phyloP scores from a whole-genome alignment of 2,329 filamentous ascomycete genomes.

The Cercospora janseana region DNA sequence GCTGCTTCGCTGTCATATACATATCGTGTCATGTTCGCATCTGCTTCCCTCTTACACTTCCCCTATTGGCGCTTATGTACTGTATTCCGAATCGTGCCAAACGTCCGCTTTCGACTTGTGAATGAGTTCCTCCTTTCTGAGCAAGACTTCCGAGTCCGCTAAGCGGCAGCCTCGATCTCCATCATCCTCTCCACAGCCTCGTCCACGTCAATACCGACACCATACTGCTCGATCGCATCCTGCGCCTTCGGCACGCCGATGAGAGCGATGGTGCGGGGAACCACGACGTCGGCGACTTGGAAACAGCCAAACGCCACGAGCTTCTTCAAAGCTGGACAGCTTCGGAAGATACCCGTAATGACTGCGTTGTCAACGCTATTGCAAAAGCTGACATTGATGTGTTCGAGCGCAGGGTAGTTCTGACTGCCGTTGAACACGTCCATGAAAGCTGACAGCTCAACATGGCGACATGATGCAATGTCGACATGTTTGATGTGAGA shows the following conservation, averaged over 20 bases:
- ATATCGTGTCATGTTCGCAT: too few species aligned
- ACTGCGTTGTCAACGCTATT: constrained; percentile 55
- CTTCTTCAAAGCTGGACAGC: constrained; percentile 50
- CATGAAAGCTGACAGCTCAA: constrained; percentile 69
- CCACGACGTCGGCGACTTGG: constrained; percentile 54
- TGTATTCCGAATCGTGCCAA: too few species aligned
- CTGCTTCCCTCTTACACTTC: too few species aligned
- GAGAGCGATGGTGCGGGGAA: constrained; percentile 58
- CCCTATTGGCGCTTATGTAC: too few species aligned
- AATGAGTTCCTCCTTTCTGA: too few species aligned
- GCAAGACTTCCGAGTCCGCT: too few species aligned
- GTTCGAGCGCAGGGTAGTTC: constrained; percentile 66
- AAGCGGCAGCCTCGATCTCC: constrained; percentile 20
- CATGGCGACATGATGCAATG: constrained; percentile 81
- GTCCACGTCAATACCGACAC: constrained; percentile 39
- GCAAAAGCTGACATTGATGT: constrained; percentile 63
- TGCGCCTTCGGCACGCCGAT: constrained; percentile 60
- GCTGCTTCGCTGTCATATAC: too few species aligned
- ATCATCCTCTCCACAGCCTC: constrained; percentile 38
- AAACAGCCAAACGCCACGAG: constrained; percentile 64
- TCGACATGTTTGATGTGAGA: constrained; percentile 64
- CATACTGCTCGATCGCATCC: constrained; percentile 55
- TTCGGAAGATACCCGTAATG: constrained; percentile 53
- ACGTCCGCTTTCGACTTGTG: too few species aligned
- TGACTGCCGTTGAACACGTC: constrained; percentile 64